Evolutionary conservation across 2,329 filamentous ascomycete genomes (phyloP).

Genomic region (Colletotrichum camelliae): DNA sequence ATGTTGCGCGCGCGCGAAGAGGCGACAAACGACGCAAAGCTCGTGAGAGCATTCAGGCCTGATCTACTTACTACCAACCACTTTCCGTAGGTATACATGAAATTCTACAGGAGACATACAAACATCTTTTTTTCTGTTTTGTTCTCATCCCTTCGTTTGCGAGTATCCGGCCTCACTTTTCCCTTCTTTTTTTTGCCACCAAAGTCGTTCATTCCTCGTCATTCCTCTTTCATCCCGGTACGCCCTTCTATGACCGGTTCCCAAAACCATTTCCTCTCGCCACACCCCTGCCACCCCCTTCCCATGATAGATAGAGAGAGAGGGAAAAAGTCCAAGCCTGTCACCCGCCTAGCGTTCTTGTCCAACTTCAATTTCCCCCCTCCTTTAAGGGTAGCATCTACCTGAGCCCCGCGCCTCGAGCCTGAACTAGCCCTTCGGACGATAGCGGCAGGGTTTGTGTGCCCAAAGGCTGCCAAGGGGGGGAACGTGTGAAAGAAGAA

Average conservation of each 20-base stretch:
- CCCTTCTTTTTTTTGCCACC: neutral
- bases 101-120: constrained; percentile 14
- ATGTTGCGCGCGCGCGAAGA: neutral
- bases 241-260: constrained; percentile 14
- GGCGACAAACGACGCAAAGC: constrained; percentile 14
- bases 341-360: neutral
- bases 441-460: neutral
- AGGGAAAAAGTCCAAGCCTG: neutral
- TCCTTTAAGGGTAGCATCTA: neutral
- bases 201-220: neutral
- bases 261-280: neutral
- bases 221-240: neutral
- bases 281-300: neutral
- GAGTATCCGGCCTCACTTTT: constrained; percentile 16
- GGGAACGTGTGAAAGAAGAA: neutral
- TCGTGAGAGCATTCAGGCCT: constrained; percentile 27
- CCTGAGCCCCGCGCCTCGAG: neutral
- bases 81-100: constrained; percentile 14
- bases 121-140: neutral
- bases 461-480: neutral
- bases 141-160: constrained; percentile 17
- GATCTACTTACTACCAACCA: constrained; percentile 16
- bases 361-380: neutral
- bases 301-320: neutral
- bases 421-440: neutral